Base-by-base conservation (phyloP, 2,329 filamentous ascomycete species). In the Sporothrix variecibatus region DNA sequence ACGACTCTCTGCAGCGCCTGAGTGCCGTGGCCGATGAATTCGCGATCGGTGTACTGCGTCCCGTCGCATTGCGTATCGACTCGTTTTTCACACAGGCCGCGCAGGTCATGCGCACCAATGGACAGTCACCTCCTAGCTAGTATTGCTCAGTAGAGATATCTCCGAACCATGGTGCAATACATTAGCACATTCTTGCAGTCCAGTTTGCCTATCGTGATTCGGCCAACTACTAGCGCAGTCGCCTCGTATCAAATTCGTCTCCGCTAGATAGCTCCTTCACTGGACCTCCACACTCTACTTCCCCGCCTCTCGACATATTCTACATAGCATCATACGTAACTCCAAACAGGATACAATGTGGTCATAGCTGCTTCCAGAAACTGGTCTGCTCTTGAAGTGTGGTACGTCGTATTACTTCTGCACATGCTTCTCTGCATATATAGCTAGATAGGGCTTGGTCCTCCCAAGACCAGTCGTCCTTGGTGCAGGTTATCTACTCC, bases 61-160 rank as follows among this genome's bases (percentile, higher is more conserved):
- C 83, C 4, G 81, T 81, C 1, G 80, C 80, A 28, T 73, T 84
- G 6, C 79, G 83, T 4, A 80, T 83, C 46, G 82, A 84, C 62
- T 83, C 83, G 0, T 84, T 84, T 71, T 84, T 84, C 28, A 79
- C 79, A 5, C 83, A 84, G 67, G 82, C 83, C 5, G 76, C 76
- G 20, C 76, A 76, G 64, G 74, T 74, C 15, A 77, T 77, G 75
- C 75, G 69, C 62, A 65, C 34, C 34, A 65, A 65, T 26, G 62
- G 62, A 1, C 62, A 65, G n/a, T 65, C 38, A 3, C 34, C 62
- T 2, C 3, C 28, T 5, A n/a, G 58, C 17, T 34, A 62, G 58
- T 34, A 17, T 8, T 7, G 2, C 28, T 8, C 15, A 20, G 15
- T 38, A 4, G 28, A 17, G 2, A 34, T 26, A 34, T 34, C 58